These are phyloP conservation scores for Aechmea fasciata DNA, from an alignment of 176 grass and related monocot genomes.

Conservation along the genomic window DNA sequence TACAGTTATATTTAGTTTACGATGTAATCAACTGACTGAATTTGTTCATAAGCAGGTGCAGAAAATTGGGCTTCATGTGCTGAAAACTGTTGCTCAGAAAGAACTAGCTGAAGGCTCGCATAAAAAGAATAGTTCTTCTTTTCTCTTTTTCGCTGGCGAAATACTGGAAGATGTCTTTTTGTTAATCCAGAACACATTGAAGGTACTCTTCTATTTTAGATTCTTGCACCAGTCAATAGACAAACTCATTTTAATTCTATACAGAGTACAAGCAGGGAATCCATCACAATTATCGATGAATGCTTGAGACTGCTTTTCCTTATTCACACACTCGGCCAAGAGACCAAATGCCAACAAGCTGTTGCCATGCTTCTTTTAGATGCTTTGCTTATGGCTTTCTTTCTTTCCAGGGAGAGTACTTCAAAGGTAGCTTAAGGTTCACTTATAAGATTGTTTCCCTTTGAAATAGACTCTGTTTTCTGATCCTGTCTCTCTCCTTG, in stretches of 20 bases:
- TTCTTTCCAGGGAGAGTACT: constrained; percentile 35
- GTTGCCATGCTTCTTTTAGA: constrained; percentile 62
- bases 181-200: constrained; percentile 51
- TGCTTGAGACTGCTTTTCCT: constrained; percentile 84
- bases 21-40: constrained; percentile 19
- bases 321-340: constrained; percentile 57
- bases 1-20: constrained; percentile 7
- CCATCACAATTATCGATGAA: constrained; percentile 57
- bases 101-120: constrained; percentile 61
- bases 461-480: constrained; percentile 3
- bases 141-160: constrained; percentile 53
- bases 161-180: constrained; percentile 59
- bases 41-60: constrained; percentile 46
- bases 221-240: not conserved
- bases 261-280: constrained; percentile 68
- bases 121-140: constrained; percentile 34
- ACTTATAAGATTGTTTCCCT: not conserved
- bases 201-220: constrained; percentile 45
- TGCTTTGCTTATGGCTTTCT: constrained; percentile 68
- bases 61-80: constrained; percentile 60
- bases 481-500: constrained; percentile 8
- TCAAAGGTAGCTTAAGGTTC: constrained; percentile 44
- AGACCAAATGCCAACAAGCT: constrained; percentile 47
- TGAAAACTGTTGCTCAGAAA: constrained; percentile 78
- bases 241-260: constrained; percentile 2